phyloP scores from a whole-genome alignment of 2,329 filamentous ascomycete genomes.

The Clarireedia hainanense region DNA sequence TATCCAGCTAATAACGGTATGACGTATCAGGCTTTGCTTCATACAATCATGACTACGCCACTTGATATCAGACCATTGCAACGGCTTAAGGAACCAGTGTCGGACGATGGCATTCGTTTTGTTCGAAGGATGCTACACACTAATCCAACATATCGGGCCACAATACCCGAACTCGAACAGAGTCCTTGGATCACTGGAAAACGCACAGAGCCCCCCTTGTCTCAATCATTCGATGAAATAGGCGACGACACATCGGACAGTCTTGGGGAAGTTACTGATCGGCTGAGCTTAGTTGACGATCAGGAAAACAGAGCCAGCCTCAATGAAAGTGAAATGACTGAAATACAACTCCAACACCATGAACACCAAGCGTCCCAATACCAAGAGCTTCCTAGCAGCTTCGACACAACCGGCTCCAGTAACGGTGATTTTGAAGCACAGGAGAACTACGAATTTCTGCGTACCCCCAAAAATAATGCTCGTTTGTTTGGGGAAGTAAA shows the following conservation, averaged over 20 bases:
- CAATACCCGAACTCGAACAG: slow-evolving; percentile 58
- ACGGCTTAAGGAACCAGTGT: slow-evolving; percentile 41
- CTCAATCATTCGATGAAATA: slow-evolving; percentile 23
- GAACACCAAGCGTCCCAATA: too few relatives aligned
- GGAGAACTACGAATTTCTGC: slow-evolving; percentile 15
- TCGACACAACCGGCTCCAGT: slow-evolving; percentile 16
- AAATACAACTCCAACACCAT: slow-evolving; percentile 12
- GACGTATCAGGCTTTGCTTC: slow-evolving; percentile 69
- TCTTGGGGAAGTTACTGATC: slow-evolving; percentile 25
- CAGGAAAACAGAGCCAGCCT: slow-evolving; percentile 10
- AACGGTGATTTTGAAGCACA: neutral
- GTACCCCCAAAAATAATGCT: slow-evolving; percentile 10
- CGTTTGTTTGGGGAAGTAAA: slow-evolving; percentile 29
- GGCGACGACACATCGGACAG: slow-evolving; percentile 17
- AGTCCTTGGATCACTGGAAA: slow-evolving; percentile 62
- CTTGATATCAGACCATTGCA: slow-evolving; percentile 60
- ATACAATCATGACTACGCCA: slow-evolving; percentile 75
- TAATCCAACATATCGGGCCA: slow-evolving; percentile 71
- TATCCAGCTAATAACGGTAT: slow-evolving; percentile 72
- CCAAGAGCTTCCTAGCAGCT: slow-evolving; percentile 25
- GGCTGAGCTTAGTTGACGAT: slow-evolving; percentile 22
- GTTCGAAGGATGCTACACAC: slow-evolving; percentile 71
- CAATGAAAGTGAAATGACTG: slow-evolving; percentile 19
- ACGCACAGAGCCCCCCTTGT: slow-evolving; percentile 12
- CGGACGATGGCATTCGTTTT: slow-evolving; percentile 63